Percentiles rank a stretch among this genome's conserved stretches.
These are phyloP conservation scores for Apiotrichum gracile DNA, from an alignment of 1,284 basidiomycete species.

Conservation along the genomic window DNA sequence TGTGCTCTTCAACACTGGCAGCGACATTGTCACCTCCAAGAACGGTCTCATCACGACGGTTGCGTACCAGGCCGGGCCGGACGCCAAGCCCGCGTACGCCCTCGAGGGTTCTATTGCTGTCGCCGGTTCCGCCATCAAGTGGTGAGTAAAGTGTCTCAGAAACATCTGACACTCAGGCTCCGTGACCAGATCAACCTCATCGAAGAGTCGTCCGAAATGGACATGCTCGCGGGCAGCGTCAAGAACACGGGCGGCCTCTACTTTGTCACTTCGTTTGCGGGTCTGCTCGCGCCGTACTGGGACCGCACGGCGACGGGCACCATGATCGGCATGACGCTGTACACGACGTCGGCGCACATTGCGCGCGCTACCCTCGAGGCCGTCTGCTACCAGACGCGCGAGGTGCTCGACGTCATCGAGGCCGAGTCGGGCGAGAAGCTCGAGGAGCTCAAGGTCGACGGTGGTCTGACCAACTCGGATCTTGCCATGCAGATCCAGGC, in stretches of 20 bases:
- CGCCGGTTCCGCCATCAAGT: constrained; percentile 91
- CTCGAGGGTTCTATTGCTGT: constrained; percentile 93
- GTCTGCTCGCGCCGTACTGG: constrained; percentile 70
- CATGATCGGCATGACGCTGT: constrained; percentile 63
- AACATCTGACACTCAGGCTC: constrained; percentile 51
- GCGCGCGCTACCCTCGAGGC: constrained; percentile 91
- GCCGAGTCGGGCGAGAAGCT: constrained; percentile 53
- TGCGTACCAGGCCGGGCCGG: constrained; percentile 83
- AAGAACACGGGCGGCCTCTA: constrained; percentile 81
- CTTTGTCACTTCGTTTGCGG: constrained; percentile 94
- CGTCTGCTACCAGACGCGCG: constrained; percentile 68
- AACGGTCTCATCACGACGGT: constrained; percentile 86
- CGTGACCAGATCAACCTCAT: constrained; percentile 86
- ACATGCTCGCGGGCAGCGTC: constrained; percentile 71
- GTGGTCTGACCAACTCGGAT: constrained; percentile 75
- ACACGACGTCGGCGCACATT: constrained; percentile 89
- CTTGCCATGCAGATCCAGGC: constrained; percentile 87
- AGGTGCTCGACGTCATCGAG: constrained; percentile 85
- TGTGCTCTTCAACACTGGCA: constrained; percentile 82
- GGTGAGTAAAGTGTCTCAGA: constrained; percentile 52
- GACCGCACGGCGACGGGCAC: constrained; percentile 39
- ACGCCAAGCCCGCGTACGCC: constrained; percentile 77
- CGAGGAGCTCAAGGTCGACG: constrained; percentile 83
- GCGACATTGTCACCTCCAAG: constrained; percentile 72
- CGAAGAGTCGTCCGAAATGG: constrained; percentile 74